A percentile compares a stretch with the other conserved stretches of the same genome.
phyloP scores from a whole-genome alignment of 805 yeast species.

The Pichia kluyveri region DNA sequence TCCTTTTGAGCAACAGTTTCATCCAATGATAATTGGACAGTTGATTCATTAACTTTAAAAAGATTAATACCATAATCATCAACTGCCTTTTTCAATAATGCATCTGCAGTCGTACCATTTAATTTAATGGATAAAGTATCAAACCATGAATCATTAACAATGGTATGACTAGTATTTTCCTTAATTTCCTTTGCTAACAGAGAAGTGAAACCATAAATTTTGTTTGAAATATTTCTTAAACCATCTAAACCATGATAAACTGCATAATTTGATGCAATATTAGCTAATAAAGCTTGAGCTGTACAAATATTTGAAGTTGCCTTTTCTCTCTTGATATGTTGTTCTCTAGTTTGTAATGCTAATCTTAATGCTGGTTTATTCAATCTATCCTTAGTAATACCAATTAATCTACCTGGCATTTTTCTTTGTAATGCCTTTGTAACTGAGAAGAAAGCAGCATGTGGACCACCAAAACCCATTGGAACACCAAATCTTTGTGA shows the following conservation, averaged over 20 bases:
- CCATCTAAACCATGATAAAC: constrained; percentile 95
- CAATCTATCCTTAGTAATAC: constrained; percentile 83
- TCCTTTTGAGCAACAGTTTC: constrained; percentile 71
- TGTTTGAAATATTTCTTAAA: constrained; percentile 62
- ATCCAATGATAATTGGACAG: constrained; percentile 79
- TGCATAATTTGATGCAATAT: constrained; percentile 91
- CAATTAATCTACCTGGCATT: constrained; percentile 94
- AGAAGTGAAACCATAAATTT: constrained; percentile 68
- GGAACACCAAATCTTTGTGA: constrained; percentile 98
- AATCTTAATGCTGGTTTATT: constrained; percentile 85
- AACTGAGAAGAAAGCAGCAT: constrained; percentile 94
- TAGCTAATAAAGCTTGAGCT: constrained; percentile 93
- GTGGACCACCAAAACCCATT: constrained; percentile 97
- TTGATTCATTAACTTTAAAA: constrained; percentile 51
- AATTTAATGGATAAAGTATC: constrained; percentile 75
- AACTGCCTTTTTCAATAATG: constrained; percentile 49
- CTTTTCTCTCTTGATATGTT: constrained; percentile 93
- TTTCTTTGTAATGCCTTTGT: constrained; percentile 74
- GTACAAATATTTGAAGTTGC: constrained; percentile 98
- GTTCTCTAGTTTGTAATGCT: constrained; percentile 97
- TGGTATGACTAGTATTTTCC: constrained; percentile 32
- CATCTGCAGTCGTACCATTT: constrained; percentile 42
- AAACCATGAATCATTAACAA: constrained; percentile 49
- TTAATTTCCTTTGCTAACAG: constrained; percentile 55
- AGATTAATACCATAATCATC: constrained; percentile 61